Evolutionary conservation across 768 basidiomycete genomes (phyloP).

Genomic region (Calocybe gangraenosa): DNA sequence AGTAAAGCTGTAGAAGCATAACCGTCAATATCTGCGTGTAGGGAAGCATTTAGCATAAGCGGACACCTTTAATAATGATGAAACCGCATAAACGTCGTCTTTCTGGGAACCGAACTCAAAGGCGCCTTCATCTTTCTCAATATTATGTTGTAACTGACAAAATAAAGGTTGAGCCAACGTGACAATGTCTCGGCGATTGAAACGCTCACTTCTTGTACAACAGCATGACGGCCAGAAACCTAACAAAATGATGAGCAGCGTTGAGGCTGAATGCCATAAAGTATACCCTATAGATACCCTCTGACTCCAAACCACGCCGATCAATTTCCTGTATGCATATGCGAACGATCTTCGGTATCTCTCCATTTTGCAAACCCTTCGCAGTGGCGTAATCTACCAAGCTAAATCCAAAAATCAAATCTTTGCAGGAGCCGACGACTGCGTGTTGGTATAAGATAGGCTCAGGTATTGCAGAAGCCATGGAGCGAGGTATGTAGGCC

Average conservation of each 20-base stretch:
- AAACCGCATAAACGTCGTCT: constrained; percentile 81
- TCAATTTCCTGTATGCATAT: constrained; percentile 85
- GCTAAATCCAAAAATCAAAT: constrained; percentile 86
- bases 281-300: constrained; percentile 77
- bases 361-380: constrained; percentile 65
- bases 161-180: not conserved
- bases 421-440: constrained; percentile 79
- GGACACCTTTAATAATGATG: constrained; percentile 78
- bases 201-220: constrained; percentile 68
- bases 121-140: constrained; percentile 75
- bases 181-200: not conserved
- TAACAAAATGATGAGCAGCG: constrained; percentile 21
- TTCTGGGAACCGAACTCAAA: constrained; percentile 66
- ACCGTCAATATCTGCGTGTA: not conserved
- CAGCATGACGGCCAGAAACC: constrained; percentile 83
- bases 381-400: constrained; percentile 87
- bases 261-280: not conserved
- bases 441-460: constrained; percentile 74
- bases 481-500: constrained; percentile 53
- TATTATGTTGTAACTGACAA: constrained; percentile 73
- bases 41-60: not conserved
- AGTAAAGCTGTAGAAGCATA: constrained; percentile 49
- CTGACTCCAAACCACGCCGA: constrained; percentile 67
- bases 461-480: constrained; percentile 64
- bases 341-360: constrained; percentile 74